Percentiles rank a stretch among this genome's conserved stretches.
Conservation (phyloP, 2,329 filamentous ascomycete genomes). For the Aspergillus chevalieri region DNA sequence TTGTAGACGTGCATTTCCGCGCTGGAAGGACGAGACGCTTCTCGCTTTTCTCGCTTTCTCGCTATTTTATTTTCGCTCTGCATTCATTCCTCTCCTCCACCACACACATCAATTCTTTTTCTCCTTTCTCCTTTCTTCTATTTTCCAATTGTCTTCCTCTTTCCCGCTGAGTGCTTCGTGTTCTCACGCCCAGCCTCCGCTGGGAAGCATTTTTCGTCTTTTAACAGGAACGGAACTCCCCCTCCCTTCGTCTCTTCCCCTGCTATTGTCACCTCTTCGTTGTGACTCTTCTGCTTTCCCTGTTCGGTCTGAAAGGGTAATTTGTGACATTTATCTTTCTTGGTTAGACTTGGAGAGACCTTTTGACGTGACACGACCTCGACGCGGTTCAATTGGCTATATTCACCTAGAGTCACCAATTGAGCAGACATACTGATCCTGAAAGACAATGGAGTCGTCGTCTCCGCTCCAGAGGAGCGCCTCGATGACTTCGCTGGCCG, state of each 20-base stretch:
- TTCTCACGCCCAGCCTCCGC: too few relatives aligned
- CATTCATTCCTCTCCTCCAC: neutral
- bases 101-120: neutral
- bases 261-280: slow-evolving; percentile 12
- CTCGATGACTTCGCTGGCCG: slow-evolving; percentile 29
- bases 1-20: slow-evolving; percentile 37
- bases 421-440: neutral
- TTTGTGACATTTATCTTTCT: neutral
- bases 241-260: slow-evolving; percentile 7
- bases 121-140: neutral
- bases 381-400: slow-evolving; percentile 19
- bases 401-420: neutral
- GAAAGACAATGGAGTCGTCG: slow-evolving; percentile 35
- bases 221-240: slow-evolving; percentile 7
- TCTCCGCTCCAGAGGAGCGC: slow-evolving; percentile 27
- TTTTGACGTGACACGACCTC: slow-evolving; percentile 6
- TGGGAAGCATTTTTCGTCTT: slow-evolving; percentile 6
- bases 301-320: neutral
- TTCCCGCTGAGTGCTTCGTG: too few relatives aligned
- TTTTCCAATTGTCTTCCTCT: neutral
- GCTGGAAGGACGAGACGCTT: slow-evolving; percentile 21
- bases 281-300: neutral
- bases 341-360: too few relatives aligned
- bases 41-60: slow-evolving; percentile 13
- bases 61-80: slow-evolving; percentile 13